These are phyloP conservation scores for Cladosporium halotolerans DNA, from an alignment of 2,329 filamentous ascomycete genomes.

Conservation along the genomic window DNA sequence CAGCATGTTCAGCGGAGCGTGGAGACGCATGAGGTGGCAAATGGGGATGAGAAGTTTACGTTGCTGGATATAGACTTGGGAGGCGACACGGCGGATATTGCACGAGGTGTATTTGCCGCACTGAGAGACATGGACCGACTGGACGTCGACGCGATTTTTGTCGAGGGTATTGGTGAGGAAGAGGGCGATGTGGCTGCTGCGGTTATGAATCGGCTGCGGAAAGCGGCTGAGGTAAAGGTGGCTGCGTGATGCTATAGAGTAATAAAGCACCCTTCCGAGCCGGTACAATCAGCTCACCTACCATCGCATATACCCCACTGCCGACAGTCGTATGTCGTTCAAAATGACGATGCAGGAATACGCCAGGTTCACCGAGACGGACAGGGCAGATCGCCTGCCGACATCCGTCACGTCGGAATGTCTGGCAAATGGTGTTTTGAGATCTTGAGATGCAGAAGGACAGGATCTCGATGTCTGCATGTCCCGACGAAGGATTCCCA, in stretches of 20 bases:
- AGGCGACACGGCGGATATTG: constrained; percentile 63
- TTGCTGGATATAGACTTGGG: constrained; percentile 70
- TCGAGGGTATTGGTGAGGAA: constrained; percentile 67
- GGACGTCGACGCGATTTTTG: constrained; percentile 75
- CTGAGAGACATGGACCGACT: constrained; percentile 76
- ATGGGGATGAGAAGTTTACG: constrained; percentile 19
- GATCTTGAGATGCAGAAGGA: too few species aligned
- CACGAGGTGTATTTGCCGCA: constrained; percentile 80
- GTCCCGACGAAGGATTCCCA: too few species aligned
- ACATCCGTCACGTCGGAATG: too few species aligned
- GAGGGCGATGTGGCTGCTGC: constrained; percentile 75
- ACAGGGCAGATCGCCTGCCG: too few species aligned
- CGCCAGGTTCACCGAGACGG: too few species aligned
- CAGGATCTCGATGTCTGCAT: too few species aligned
- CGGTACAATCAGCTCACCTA: too few species aligned
- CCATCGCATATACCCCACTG: too few species aligned
- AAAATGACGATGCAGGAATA: too few species aligned
- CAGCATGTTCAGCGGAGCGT: constrained; percentile 4
- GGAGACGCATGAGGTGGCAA: constrained; percentile 1
- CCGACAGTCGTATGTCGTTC: too few species aligned
- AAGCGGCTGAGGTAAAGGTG: constrained; percentile 40
- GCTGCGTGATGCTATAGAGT: not conserved
- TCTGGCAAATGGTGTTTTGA: too few species aligned
- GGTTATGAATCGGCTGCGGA: constrained; percentile 47
- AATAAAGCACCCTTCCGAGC: too few species aligned